Percentiles rank a stretch among this genome's conserved stretches.
Conservation (phyloP, 192 early-diverging fungal species). For the Glomus cerebriforme region DNA sequence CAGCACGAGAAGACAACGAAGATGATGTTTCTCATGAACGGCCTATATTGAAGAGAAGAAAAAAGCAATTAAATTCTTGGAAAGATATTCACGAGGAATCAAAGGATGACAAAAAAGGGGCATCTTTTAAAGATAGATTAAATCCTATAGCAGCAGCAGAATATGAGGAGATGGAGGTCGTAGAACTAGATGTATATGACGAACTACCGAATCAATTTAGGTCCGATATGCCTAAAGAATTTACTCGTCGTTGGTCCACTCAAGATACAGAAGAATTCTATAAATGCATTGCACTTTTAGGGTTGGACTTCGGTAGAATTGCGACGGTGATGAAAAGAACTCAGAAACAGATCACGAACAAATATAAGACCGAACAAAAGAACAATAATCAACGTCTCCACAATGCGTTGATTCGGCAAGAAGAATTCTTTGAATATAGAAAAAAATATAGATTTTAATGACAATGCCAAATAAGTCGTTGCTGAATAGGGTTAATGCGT, state of each 20-base stretch:
- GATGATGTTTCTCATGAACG: background rate
- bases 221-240: background rate
- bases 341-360: background rate
- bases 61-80: background rate
- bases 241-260: background rate
- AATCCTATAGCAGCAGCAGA: background rate
- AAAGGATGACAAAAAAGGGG: background rate
- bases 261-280: background rate
- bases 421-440: background rate
- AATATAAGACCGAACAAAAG: background rate
- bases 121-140: background rate
- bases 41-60: background rate
- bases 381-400: background rate
- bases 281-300: background rate
- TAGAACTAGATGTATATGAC: background rate
- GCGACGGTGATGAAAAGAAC: background rate
- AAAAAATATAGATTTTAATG: background rate
- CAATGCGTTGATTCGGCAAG: background rate
- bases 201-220: background rate
- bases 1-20: background rate
- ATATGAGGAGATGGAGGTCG: background rate
- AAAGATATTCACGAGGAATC: background rate
- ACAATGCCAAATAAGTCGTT: no score
- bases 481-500: no score
- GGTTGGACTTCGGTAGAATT: background rate